phyloP scores from a whole-genome alignment of 306 rosid species.

The Glycine latifolia region DNA sequence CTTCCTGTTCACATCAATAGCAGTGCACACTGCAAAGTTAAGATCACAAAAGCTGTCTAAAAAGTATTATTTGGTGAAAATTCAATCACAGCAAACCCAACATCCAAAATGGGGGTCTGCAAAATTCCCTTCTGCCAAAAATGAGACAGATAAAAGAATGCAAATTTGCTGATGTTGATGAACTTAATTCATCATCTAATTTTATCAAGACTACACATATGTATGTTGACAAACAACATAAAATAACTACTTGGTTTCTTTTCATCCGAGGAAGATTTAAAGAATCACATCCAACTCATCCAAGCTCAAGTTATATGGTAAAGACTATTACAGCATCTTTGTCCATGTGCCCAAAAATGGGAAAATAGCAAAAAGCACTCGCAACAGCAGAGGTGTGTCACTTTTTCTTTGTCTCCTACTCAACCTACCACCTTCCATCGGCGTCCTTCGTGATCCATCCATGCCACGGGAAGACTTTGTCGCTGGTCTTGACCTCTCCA shows the following conservation, averaged over 20 bases:
- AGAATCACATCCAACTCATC: conserved; percentile 31
- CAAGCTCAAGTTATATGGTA: conserved; percentile 11
- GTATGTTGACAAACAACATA: background rate
- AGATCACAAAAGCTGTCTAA: background rate
- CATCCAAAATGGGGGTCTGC: background rate
- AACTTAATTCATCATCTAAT: conserved; percentile 28
- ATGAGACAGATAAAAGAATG: conserved; percentile 20
- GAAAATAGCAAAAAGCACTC: conserved; percentile 85
- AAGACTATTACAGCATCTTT: conserved; percentile 66
- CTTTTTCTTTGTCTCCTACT: conserved; percentile 69
- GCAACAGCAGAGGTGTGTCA: conserved; percentile 79
- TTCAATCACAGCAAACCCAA: background rate
- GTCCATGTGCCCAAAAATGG: conserved; percentile 95
- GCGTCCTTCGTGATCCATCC: conserved; percentile 47
- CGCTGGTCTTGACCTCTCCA: conserved; percentile 61
- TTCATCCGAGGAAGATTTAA: conserved; percentile 43
- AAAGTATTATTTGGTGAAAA: conserved; percentile 25
- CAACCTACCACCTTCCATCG: conserved; percentile 64
- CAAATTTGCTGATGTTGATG: conserved; percentile 19
- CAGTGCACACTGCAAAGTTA: background rate
- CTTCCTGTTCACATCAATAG: too few relatives aligned
- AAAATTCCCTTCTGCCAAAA: conserved; percentile 4
- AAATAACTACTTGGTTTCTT: conserved; percentile 6
- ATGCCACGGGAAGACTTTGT: conserved; percentile 48
- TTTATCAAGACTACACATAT: conserved; percentile 14